These are phyloP conservation scores for Chlorociboria aeruginascens DNA, from an alignment of 495 filamentous ascomycete genomes.

Conservation along the genomic window DNA sequence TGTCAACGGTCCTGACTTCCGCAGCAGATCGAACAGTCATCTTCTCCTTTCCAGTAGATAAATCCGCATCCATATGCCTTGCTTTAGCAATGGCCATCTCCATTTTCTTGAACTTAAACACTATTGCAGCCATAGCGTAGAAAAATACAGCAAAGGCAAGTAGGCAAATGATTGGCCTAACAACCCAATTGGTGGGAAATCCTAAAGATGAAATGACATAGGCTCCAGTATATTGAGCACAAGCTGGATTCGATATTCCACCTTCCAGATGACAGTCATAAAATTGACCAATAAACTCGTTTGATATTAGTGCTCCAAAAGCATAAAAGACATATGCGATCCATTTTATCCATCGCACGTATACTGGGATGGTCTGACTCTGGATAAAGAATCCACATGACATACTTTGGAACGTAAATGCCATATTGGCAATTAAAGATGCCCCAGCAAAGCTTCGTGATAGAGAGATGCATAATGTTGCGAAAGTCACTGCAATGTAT, in stretches of 20 bases:
- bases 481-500: slow-evolving; percentile 52
- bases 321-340: slow-evolving; percentile 49
- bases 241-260: slow-evolving; percentile 45
- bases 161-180: slow-evolving; percentile 47
- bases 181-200: slow-evolving; percentile 49
- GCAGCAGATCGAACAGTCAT: slow-evolving; percentile 35
- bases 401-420: slow-evolving; percentile 59
- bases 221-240: slow-evolving; percentile 51
- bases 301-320: slow-evolving; percentile 52
- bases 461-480: slow-evolving; percentile 45
- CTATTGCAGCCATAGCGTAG: slow-evolving; percentile 39
- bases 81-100: slow-evolving; percentile 49
- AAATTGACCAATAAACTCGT: slow-evolving; percentile 56
- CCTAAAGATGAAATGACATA: slow-evolving; percentile 56
- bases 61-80: slow-evolving; percentile 39
- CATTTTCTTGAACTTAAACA: slow-evolving; percentile 44
- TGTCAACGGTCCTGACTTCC: slow-evolving; percentile 43
- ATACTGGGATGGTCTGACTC: slow-evolving; percentile 56
- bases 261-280: slow-evolving; percentile 53
- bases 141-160: slow-evolving; percentile 45
- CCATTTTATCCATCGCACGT: slow-evolving; percentile 61
- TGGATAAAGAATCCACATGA: slow-evolving; percentile 66
- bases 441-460: slow-evolving; percentile 50
- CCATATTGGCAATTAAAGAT: slow-evolving; percentile 52
- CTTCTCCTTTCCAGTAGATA: slow-evolving; percentile 49